Conservation (phyloP, 139 green algal species). For the Pycnococcus provasolii region DNA sequence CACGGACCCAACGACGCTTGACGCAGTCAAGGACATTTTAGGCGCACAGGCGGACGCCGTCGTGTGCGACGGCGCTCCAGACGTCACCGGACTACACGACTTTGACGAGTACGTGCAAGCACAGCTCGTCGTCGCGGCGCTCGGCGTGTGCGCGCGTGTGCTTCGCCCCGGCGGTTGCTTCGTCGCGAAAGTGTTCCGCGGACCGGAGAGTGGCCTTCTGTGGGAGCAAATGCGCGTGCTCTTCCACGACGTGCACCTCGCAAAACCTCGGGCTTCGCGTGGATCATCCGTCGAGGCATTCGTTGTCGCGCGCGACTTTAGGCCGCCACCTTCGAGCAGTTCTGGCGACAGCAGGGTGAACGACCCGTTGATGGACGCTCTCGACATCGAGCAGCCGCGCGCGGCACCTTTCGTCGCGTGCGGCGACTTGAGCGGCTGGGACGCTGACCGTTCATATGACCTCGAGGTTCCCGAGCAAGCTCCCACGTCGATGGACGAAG, state of each 20-base stretch:
- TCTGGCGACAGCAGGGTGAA: no score
- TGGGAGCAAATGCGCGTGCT: neutral
- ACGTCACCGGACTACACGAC: constrained; percentile 98
- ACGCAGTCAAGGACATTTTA: constrained; percentile 79
- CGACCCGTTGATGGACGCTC: no score
- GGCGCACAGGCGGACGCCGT: constrained; percentile 82
- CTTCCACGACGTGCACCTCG: neutral
- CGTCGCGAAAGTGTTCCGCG: constrained; percentile 48
- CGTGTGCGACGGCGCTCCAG: constrained; percentile 90
- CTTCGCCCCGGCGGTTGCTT: constrained; percentile 73
- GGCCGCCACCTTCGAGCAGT: no score
- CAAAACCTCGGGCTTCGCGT: neutral
- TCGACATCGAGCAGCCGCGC: no score
- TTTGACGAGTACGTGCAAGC: constrained; percentile 92
- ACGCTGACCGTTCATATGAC: constrained; percentile 78
- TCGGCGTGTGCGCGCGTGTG: constrained; percentile 61
- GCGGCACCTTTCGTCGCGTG: constrained; percentile 77
- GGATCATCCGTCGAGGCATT: no score
- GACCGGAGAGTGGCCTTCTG: neutral
- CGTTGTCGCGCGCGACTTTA: no score
- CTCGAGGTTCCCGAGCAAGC: constrained; percentile 34
- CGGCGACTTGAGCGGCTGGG: constrained; percentile 77
- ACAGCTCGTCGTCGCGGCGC: constrained; percentile 80
- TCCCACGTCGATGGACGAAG: neutral
- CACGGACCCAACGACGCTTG: constrained; percentile 45